Conservation (phyloP, 495 filamentous ascomycete genomes). For the Apodospora peruviana region DNA sequence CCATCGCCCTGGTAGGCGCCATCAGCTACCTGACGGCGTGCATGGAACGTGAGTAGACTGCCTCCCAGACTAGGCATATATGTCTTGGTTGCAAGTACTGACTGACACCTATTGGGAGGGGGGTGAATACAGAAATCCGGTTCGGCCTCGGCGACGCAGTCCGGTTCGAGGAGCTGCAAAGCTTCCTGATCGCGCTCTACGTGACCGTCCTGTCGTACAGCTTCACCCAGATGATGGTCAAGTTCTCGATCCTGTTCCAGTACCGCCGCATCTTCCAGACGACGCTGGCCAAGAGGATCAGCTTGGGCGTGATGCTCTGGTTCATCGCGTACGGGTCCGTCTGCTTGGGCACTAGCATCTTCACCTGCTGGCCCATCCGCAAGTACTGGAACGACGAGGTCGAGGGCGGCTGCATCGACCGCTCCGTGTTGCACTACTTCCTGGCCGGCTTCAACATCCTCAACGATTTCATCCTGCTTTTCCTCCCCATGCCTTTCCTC, state of each 20-base stretch:
- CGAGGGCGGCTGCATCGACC: conserved; percentile 26
- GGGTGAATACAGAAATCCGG: not conserved
- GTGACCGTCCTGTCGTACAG: conserved; percentile 13
- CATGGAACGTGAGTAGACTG: not conserved
- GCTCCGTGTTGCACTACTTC: conserved; percentile 23
- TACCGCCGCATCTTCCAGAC: conserved; percentile 16
- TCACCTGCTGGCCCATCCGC: conserved; percentile 29
- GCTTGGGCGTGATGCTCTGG: conserved; percentile 7
- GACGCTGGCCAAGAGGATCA: not conserved
- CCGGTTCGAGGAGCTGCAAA: conserved; percentile 12
- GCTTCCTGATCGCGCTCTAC: conserved; percentile 26
- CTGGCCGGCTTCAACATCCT: conserved; percentile 30
- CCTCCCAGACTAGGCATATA: not conserved
- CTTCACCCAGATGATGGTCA: conserved; percentile 5
- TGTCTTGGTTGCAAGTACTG: too few relatives aligned
- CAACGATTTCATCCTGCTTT: conserved; percentile 29
- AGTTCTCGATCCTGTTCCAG: conserved; percentile 19
- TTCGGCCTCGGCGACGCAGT: not conserved
- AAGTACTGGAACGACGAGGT: conserved; percentile 24
- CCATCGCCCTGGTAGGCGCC: not conserved
- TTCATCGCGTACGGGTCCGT: conserved; percentile 16
- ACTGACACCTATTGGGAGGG: not conserved
- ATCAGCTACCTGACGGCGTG: not conserved
- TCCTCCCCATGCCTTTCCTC: conserved; percentile 26
- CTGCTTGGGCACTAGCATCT: conserved; percentile 13